A percentile compares a stretch with the other conserved stretches of the same genome.
phyloP scores from a whole-genome alignment of 164 flowering plant genomes.

The Kalanchoe fedtschenkoi region DNA sequence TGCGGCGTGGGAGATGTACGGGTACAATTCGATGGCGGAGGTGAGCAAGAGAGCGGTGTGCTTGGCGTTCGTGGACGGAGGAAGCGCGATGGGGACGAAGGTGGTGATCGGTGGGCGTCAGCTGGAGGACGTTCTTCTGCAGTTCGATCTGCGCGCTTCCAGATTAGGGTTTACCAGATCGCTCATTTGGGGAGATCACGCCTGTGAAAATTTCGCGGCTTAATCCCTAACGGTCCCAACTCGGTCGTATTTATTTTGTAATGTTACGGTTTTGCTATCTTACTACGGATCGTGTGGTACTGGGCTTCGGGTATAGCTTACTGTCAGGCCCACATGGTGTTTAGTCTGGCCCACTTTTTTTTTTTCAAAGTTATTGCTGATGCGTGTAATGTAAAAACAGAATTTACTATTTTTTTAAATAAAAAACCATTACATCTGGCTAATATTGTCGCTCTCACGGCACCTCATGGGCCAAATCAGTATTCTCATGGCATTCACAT shows the following conservation, averaged over 20 bases:
- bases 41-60: neutral
- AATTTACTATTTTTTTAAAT: too few relatives aligned
- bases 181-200: conserved; percentile 1
- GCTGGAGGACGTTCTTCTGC: conserved; percentile 9
- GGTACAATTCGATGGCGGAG: conserved; percentile 14
- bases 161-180: conserved; percentile 9
- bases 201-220: neutral
- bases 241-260: neutral
- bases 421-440: too few relatives aligned
- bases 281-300: neutral
- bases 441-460: too few relatives aligned
- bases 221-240: neutral
- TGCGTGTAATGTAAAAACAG: too few relatives aligned
- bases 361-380: too few relatives aligned
- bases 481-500: too few relatives aligned
- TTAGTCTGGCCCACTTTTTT: too few relatives aligned
- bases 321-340: too few relatives aligned
- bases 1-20: conserved; percentile 14
- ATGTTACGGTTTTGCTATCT: neutral
- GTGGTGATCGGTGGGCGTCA: conserved; percentile 10
- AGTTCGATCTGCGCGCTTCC: conserved; percentile 5
- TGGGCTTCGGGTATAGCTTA: neutral
- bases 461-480: too few relatives aligned
- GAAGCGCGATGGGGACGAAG: conserved; percentile 1
- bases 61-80: conserved; percentile 7